Conservation (phyloP, 1,139 yeast species). For the Yarrowia galli region DNA sequence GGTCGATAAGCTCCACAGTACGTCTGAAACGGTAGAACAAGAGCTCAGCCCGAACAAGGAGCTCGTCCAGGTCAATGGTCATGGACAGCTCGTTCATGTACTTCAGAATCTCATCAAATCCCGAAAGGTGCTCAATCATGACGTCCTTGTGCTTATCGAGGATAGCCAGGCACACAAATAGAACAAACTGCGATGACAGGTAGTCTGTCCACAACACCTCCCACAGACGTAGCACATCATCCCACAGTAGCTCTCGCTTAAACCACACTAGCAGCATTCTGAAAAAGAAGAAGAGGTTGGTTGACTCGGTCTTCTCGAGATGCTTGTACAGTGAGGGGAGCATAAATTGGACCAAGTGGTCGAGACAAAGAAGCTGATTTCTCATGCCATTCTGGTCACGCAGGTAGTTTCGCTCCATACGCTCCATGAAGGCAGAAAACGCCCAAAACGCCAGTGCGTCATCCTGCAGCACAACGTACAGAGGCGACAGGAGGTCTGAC, state of each 20-base stretch:
- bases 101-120: slow-evolving; percentile 90
- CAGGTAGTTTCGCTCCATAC: slow-evolving; percentile 93
- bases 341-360: slow-evolving; percentile 86
- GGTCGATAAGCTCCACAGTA: slow-evolving; percentile 77
- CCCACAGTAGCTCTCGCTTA: slow-evolving; percentile 88
- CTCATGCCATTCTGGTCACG: slow-evolving; percentile 94
- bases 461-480: slow-evolving; percentile 78
- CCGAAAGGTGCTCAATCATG: slow-evolving; percentile 71
- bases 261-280: slow-evolving; percentile 95
- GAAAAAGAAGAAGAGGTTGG: slow-evolving; percentile 90
- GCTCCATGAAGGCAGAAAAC: slow-evolving; percentile 84
- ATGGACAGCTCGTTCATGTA: slow-evolving; percentile 90
- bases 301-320: slow-evolving; percentile 84
- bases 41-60: slow-evolving; percentile 80
- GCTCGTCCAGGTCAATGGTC: slow-evolving; percentile 73
- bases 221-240: slow-evolving; percentile 82
- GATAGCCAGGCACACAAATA: slow-evolving; percentile 85
- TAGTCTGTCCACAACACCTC: slow-evolving; percentile 90
- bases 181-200: slow-evolving; percentile 82
- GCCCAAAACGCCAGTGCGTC: slow-evolving; percentile 89
- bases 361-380: slow-evolving; percentile 80
- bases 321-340: slow-evolving; percentile 84
- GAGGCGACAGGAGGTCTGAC: slow-evolving; percentile 90
- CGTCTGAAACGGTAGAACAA: slow-evolving; percentile 79
- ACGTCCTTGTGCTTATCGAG: slow-evolving; percentile 85